Percentiles rank a stretch among this genome's conserved stretches.
Conservation (phyloP, 345 rosid species). For the Brassica cretica region DNA sequence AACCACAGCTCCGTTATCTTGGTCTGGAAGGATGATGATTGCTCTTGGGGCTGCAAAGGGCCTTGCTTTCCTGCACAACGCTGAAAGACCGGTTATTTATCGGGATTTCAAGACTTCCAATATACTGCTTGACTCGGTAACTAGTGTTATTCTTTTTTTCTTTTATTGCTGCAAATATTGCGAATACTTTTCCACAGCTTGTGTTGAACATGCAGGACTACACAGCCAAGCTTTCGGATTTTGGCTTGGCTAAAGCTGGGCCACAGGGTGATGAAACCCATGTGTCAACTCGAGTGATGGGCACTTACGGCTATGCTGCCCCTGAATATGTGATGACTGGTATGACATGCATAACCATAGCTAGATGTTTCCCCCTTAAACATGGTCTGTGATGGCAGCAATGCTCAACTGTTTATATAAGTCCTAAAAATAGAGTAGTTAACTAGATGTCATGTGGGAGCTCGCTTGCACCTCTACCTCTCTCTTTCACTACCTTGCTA, state of each 20-base stretch:
- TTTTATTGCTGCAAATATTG: conserved; percentile 8
- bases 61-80: conserved; percentile 94
- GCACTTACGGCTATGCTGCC: conserved; percentile 97
- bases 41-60: conserved; percentile 99
- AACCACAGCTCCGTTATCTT: conserved; percentile 72
- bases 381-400: neutral
- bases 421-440: conserved; percentile 7
- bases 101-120: conserved; percentile 97
- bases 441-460: conserved; percentile 2
- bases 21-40: conserved; percentile 96
- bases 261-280: conserved; percentile 98
- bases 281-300: conserved; percentile 96
- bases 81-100: conserved; percentile 93
- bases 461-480: conserved; percentile 8
- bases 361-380: neutral
- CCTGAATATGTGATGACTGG: conserved; percentile 98
- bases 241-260: conserved; percentile 98
- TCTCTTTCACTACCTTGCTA: conserved; percentile 9
- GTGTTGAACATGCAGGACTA: conserved; percentile 62
- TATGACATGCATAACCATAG: conserved; percentile 37
- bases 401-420: neutral
- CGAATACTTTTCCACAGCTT: conserved; percentile 22
- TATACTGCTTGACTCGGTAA: conserved; percentile 88
- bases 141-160: conserved; percentile 23
- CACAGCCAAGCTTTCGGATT: conserved; percentile 94